These are phyloP conservation scores for Bipolaris cookei DNA, from an alignment of 2,329 filamentous ascomycete genomes.

Conservation along the genomic window DNA sequence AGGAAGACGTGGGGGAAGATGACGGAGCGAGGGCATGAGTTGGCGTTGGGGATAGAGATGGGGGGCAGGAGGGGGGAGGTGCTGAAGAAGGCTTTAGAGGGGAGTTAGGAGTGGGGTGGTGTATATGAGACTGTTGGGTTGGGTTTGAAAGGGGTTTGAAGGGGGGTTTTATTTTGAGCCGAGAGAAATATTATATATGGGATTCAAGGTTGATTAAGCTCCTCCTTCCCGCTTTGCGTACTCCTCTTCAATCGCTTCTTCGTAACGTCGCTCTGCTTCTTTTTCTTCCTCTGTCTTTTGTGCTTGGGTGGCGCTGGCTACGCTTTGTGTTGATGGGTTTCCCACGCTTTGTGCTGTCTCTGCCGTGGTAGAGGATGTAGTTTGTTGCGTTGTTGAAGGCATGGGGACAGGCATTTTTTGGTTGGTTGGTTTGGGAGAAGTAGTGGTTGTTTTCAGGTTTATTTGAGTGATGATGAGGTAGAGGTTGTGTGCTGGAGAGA, in stretches of 20 bases:
- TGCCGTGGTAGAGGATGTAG: conserved; percentile 30
- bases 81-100: conserved; percentile 43
- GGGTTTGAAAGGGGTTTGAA: not conserved
- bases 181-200: no score
- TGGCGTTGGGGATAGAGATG: conserved; percentile 47
- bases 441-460: not conserved
- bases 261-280: conserved; percentile 45
- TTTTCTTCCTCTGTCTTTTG: conserved; percentile 41
- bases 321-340: conserved; percentile 34
- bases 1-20: conserved; percentile 53
- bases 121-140: no score
- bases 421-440: not conserved
- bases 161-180: not conserved
- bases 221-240: conserved; percentile 50
- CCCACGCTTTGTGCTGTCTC: conserved; percentile 33
- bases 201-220: conserved; percentile 26
- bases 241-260: conserved; percentile 50
- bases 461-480: not conserved
- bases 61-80: conserved; percentile 37
- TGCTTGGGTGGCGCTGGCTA: conserved; percentile 33
- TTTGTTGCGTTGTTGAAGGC: conserved; percentile 27
- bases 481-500: not conserved
- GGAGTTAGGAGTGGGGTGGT: conserved; percentile 12
- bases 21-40: conserved; percentile 41
- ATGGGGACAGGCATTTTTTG: conserved; percentile 36